Base-by-base conservation (phyloP, 345 rosid genomes). In the Ceriops zippeliana region DNA sequence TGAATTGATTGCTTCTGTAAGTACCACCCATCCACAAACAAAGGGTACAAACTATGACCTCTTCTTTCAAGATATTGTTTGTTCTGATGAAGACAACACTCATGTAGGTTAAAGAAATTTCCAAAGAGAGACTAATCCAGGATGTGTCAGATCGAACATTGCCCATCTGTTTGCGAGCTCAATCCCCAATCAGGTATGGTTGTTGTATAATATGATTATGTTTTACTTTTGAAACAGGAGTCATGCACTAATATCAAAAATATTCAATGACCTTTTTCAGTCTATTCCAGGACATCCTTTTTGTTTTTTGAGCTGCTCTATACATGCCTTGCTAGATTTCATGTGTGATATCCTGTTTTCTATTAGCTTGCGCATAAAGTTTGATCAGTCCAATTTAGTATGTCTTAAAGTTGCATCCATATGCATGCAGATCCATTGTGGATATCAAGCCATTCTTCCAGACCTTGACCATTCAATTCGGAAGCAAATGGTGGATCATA, bases 401-500 rank as follows among this genome's bases (percentile, higher is more conserved):
- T 34, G 19, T 75, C 53, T 19, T 56, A 68, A 67, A 64, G 31
- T 51, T 71, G 20, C 37, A 26, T 67, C 63, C 31, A 65, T 65
- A 10, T 71, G 68, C 70, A 32, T 77, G 84, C 89, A 93, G 98
- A 66, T 82, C 91, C 9, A 59, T 89, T 19, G 28, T 35, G 37
- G 97, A 88, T 49, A 85, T 88, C 24, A 88, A 79, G 79, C 83
- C 68, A 75, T 68, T 77, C 78, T 93, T 91, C 76, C 91, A 90
- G 80, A 84, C 96, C 38, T 72, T 93, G 79, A 89, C 92, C 59
- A 81, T 93, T 69, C 93, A 91, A 58, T 82, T 89, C 52, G 91
- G 89, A 72, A 89, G 89, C 84, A 89, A 88, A 79, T 93, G 98
- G 98, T 81, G 89, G 92, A 82, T 93, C 28, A 79, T 83, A 62